phyloP scores from a whole-genome alignment of 176 grass and related monocot species.

The Aegilops bicornis region DNA sequence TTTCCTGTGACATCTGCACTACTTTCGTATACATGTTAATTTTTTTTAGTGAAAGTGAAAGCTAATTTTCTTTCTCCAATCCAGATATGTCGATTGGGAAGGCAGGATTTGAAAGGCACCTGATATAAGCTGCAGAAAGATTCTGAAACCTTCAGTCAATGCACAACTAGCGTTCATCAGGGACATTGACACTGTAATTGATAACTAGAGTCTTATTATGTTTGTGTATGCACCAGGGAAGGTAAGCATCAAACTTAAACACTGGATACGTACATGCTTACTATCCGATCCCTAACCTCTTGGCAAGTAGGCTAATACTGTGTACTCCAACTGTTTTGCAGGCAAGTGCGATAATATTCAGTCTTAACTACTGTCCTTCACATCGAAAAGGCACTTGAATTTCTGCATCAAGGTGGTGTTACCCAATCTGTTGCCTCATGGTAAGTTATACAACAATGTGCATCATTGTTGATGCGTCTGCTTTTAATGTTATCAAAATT shows the following conservation, averaged over 20 bases:
- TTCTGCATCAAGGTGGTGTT: slow-evolving; percentile 54
- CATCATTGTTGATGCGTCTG: too few relatives aligned
- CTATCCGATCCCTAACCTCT: not conserved
- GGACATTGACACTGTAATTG: too few relatives aligned
- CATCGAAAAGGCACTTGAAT: slow-evolving; percentile 63
- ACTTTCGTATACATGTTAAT: not conserved
- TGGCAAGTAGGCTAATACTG: not conserved
- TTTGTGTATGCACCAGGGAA: slow-evolving; percentile 63
- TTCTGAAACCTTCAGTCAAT: too few relatives aligned
- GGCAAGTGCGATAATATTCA: slow-evolving; percentile 34
- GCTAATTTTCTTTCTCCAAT: slow-evolving; percentile 4
- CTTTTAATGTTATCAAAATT: too few relatives aligned
- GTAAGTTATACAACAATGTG: not conserved
- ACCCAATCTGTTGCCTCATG: slow-evolving; percentile 63
- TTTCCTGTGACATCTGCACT: not conserved
- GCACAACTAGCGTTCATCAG: too few relatives aligned
- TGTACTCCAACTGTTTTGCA: slow-evolving; percentile 30
- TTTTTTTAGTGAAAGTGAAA: not conserved
- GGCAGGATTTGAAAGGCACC: slow-evolving; percentile 66
- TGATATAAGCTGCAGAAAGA: not conserved
- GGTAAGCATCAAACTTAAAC: too few relatives aligned
- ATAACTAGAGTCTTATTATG: slow-evolving; percentile 58
- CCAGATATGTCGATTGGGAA: slow-evolving; percentile 83
- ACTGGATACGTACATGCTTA: not conserved
- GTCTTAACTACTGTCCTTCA: slow-evolving; percentile 43